These are phyloP conservation scores for Cytospora piceae DNA, from an alignment of 2,329 filamentous ascomycete genomes.

Conservation along the genomic window DNA sequence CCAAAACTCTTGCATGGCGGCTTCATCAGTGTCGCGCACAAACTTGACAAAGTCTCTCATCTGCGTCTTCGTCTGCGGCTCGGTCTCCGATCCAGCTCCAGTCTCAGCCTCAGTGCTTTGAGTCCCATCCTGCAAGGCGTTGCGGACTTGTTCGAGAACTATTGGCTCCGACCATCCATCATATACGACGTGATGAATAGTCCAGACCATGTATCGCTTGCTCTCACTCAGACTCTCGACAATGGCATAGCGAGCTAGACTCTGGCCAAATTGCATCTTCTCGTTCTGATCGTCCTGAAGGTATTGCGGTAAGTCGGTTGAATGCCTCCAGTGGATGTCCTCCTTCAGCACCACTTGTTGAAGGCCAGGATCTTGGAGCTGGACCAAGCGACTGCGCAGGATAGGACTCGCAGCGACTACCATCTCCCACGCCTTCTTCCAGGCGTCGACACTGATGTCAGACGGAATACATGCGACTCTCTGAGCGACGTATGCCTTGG, in stretches of 20 bases:
- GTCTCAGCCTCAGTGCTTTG: conserved; percentile 30
- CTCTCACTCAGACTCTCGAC: conserved; percentile 31
- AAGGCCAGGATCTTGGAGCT: conserved; percentile 40
- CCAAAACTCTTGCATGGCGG: conserved; percentile 51
- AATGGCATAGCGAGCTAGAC: conserved; percentile 43
- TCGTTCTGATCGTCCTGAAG: conserved; percentile 35
- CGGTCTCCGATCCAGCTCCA: neutral
- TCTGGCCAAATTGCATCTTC: conserved; percentile 37
- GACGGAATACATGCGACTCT: conserved; percentile 33
- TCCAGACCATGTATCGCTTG: conserved; percentile 42
- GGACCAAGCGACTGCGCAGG: conserved; percentile 41
- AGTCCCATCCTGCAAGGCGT: conserved; percentile 27
- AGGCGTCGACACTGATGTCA: conserved; percentile 32
- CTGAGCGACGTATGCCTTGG: conserved; percentile 43
- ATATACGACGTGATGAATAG: conserved; percentile 45
- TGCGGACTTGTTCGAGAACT: conserved; percentile 37
- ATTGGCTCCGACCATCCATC: conserved; percentile 42
- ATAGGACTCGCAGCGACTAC: conserved; percentile 38
- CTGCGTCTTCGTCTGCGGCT: conserved; percentile 25
- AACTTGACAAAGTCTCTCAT: conserved; percentile 42
- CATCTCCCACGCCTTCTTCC: conserved; percentile 38
- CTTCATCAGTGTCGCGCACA: conserved; percentile 46
- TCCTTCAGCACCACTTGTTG: conserved; percentile 43
- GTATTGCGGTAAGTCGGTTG: conserved; percentile 34
- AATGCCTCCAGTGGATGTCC: conserved; percentile 38